These are phyloP conservation scores for Coprinopsis marcescibilis DNA, from an alignment of 768 basidiomycete genomes.

Conservation along the genomic window DNA sequence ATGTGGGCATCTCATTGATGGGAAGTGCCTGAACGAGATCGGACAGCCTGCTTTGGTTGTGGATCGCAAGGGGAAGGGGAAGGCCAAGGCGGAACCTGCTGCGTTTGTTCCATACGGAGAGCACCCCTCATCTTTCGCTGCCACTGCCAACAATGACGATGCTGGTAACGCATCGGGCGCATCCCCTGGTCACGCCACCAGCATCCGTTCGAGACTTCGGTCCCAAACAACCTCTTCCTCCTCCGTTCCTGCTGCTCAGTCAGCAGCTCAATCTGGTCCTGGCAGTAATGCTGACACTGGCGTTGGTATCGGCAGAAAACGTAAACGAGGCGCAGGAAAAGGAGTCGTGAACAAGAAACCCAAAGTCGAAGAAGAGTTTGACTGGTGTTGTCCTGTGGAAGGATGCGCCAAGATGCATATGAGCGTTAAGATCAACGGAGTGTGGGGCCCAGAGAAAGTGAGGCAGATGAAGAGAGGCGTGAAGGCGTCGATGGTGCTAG, in stretches of 20 bases:
- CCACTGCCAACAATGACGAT: not conserved
- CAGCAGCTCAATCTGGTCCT: slow-evolving; percentile 10
- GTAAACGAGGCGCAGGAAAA: slow-evolving; percentile 13
- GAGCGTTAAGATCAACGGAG: slow-evolving; percentile 52
- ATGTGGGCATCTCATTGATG: slow-evolving; percentile 77
- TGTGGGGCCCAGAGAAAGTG: slow-evolving; percentile 55
- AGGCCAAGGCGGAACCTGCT: slow-evolving; percentile 29
- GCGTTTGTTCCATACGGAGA: slow-evolving; percentile 14
- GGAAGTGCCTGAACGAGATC: slow-evolving; percentile 61
- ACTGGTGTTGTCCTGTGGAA: slow-evolving; percentile 62
- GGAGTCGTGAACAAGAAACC: slow-evolving; percentile 25
- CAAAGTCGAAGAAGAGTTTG: slow-evolving; percentile 41
- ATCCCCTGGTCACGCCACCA: slow-evolving; percentile 22
- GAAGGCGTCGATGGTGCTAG: slow-evolving; percentile 10
- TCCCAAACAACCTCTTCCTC: slow-evolving; percentile 27
- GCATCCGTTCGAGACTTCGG: slow-evolving; percentile 56
- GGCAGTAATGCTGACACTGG: slow-evolving; percentile 17
- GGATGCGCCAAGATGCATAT: slow-evolving; percentile 49
- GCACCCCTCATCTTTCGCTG: not conserved
- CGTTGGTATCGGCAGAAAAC: slow-evolving; percentile 15
- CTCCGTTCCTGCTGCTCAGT: slow-evolving; percentile 8
- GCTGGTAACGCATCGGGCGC: not conserved
- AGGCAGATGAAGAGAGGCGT: slow-evolving; percentile 7
- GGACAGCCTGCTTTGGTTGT: slow-evolving; percentile 35
- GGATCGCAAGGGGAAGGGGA: slow-evolving; percentile 38